Base-by-base conservation (phyloP, 2,329 filamentous ascomycete species). In the Aspergillus tubingensis region DNA sequence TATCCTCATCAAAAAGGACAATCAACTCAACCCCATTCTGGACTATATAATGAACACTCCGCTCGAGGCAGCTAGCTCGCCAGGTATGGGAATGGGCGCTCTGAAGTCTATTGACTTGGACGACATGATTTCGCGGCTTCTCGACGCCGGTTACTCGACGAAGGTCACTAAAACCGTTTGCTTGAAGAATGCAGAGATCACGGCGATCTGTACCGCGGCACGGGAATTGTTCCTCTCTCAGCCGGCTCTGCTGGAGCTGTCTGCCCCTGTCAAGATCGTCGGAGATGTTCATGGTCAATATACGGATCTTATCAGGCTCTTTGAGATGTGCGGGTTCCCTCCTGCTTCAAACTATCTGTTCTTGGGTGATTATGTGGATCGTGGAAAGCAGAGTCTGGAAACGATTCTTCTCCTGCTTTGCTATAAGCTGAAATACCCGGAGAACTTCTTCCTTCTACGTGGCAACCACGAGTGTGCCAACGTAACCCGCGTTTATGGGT, bases 81-180 rank as follows among this genome's bases (percentile, higher is more conserved):
- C 83, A 11, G 80, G 81, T 13, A 90, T 96, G 77, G 90, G 91
- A 64, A 96, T 98, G 84, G 88, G 90, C 58, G 91, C 96, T 21
- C 86, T 98, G 71, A 96, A 96, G 76, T 87, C 93, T 38, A 91
- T 95, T 68, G 95, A 99, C 74, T 82, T 99, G 30, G 95, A 99
- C 73, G 95, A 99, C 73, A 97, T 96, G 83, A 99, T 99, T 74
- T 92, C 93, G 70, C 88, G 95, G 47, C 85, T 99, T 47, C 82
- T 99, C 57, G 95, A 99, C 76, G 94, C 95, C 8, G 95, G 91
- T 11, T 99, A 99, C 74, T 91, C 92, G 48, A 92, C 92, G 66
- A 99, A 99, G 78, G 91, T 97, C 68, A 98, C 95, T 64, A 99
- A 99, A 83, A 92, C 92, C 21, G 94, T 98, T 23, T 97, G 93